Percentiles rank a stretch among this genome's conserved stretches.
Evolutionary conservation across 1,284 basidiomycete genomes (phyloP).

Genomic region (Cutaneotrichosporon sp.): DNA sequence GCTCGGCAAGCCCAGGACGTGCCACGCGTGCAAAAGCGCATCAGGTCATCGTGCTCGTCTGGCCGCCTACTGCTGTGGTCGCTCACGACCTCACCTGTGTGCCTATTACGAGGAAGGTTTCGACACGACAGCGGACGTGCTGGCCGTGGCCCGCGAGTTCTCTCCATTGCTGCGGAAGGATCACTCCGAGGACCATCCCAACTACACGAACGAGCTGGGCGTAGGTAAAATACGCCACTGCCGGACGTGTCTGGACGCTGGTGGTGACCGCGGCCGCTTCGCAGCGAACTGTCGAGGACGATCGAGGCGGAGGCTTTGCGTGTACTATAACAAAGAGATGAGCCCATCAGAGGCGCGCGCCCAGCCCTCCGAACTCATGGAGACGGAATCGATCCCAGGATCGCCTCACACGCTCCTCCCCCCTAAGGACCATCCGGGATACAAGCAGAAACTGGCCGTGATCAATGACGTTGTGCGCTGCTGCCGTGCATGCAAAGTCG

Average conservation of each 20-base stretch:
- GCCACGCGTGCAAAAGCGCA: not conserved
- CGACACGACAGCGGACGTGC: not conserved
- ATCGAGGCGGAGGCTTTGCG: too few species aligned
- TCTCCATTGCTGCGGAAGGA: not conserved
- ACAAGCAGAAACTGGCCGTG: not conserved
- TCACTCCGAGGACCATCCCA: too few species aligned
- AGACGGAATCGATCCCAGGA: not conserved
- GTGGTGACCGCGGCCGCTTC: too few species aligned
- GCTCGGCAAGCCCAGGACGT: not conserved
- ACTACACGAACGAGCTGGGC: too few species aligned
- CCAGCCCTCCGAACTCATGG: too few species aligned
- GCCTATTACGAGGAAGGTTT: not conserved
- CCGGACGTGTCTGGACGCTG: too few species aligned
- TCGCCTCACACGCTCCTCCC: not conserved
- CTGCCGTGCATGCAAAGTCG: not conserved
- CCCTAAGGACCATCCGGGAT: not conserved
- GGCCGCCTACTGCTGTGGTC: slow-evolving; percentile 15
- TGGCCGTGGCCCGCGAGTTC: not conserved
- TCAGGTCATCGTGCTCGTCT: slow-evolving; percentile 8
- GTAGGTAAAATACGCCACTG: too few species aligned
- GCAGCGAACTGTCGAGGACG: too few species aligned
- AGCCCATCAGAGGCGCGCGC: too few species aligned
- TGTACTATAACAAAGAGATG: too few species aligned
- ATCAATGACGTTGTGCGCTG: not conserved
- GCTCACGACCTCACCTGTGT: slow-evolving; percentile 5